Conservation (phyloP, 2,329 filamentous ascomycete genomes). For the Aspergillus aculeatinus region DNA sequence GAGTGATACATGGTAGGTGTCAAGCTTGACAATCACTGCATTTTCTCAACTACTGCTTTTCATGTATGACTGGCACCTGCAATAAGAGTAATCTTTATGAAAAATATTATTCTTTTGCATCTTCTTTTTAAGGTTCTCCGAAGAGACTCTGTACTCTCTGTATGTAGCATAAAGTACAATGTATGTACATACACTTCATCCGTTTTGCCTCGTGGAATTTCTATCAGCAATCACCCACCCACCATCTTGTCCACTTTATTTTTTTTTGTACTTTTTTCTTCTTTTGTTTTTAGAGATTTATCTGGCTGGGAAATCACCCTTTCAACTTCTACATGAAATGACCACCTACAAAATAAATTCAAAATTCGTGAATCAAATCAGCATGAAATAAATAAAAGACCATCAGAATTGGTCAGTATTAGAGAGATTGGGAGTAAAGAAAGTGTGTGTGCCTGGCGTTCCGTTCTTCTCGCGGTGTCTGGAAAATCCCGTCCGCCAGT, state of each 20-base stretch:
- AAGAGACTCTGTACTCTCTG: not conserved
- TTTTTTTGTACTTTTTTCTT: slow-evolving; percentile 4
- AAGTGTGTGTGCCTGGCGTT: slow-evolving; percentile 11
- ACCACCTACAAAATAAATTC: not conserved
- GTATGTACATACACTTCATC: slow-evolving; percentile 8
- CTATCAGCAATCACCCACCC: slow-evolving; percentile 10
- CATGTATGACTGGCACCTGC: slow-evolving; percentile 24
- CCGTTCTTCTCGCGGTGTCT: slow-evolving; percentile 18
- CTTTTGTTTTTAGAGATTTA: not conserved
- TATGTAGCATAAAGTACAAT: not conserved
- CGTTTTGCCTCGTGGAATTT: slow-evolving; percentile 18
- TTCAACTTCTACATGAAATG: not conserved
- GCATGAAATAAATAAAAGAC: not conserved
- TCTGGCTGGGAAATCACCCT: not conserved
- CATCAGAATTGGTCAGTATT: not conserved
- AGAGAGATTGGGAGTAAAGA: slow-evolving; percentile 1
- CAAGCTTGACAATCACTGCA: not conserved
- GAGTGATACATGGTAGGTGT: not conserved
- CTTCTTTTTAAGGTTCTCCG: slow-evolving; percentile 4
- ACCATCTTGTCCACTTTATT: slow-evolving; percentile 4
- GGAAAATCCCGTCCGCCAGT: slow-evolving; percentile 23
- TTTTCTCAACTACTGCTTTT: slow-evolving; percentile 2
- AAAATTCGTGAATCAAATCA: not conserved
- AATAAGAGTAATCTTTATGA: slow-evolving; percentile 17
- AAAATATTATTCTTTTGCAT: slow-evolving; percentile 8